Percentiles rank a stretch among this genome's conserved stretches.
Conservation (phyloP, 805 yeast species). For the Wickerhamomyces canadensis region DNA sequence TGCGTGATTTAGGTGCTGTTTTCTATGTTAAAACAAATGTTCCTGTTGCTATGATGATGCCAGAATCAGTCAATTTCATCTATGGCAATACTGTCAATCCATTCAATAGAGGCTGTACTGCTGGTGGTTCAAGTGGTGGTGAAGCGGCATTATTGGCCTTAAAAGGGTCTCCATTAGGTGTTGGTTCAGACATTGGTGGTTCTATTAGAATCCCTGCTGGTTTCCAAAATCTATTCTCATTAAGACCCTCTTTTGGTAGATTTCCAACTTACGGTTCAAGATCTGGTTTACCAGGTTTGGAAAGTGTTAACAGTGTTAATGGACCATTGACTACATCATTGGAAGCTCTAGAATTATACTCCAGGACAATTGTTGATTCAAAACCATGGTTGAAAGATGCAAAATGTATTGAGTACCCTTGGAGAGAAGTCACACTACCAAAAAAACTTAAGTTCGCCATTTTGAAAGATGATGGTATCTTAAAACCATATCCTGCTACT, state of each 20-base stretch:
- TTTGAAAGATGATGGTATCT: conserved; percentile 36
- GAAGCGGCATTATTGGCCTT: conserved; percentile 43
- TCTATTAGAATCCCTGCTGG: conserved; percentile 44
- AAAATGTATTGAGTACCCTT: conserved; percentile 34
- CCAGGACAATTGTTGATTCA: conserved; percentile 25
- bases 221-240: conserved; percentile 34
- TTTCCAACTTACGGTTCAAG: conserved; percentile 28
- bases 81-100: conserved; percentile 45
- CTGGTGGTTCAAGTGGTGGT: conserved; percentile 54
- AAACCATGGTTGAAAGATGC: conserved; percentile 42
- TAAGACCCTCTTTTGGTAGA: conserved; percentile 42
- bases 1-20: conserved; percentile 45
- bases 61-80: conserved; percentile 39
- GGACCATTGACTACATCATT: conserved; percentile 42
- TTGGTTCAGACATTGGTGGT: conserved; percentile 55
- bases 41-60: conserved; percentile 46
- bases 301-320: conserved; percentile 35
- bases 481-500: conserved; percentile 46
- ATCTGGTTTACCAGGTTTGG: conserved; percentile 20
- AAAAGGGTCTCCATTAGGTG: conserved; percentile 43
- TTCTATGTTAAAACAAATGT: conserved; percentile 49
- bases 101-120: conserved; percentile 34
- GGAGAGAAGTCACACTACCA: conserved; percentile 32
- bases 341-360: conserved; percentile 32
- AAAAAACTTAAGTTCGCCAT: conserved; percentile 37